These are phyloP conservation scores for Saxophila tyrrhenica DNA, from an alignment of 495 filamentous ascomycete species.

Conservation along the genomic window DNA sequence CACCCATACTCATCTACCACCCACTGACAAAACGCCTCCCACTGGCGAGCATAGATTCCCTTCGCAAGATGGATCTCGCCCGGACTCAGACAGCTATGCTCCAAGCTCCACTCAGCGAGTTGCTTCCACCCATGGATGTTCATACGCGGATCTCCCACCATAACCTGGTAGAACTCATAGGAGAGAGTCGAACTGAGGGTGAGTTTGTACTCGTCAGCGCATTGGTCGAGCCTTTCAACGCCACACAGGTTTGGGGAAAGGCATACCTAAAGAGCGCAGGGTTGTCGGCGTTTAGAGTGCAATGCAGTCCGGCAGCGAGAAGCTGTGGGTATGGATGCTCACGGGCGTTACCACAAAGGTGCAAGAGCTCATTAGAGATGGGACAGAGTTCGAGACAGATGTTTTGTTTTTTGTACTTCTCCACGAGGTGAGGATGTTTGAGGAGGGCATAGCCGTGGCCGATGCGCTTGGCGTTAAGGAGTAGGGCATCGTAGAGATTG, in stretches of 20 bases:
- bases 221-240: not conserved
- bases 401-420: conserved; percentile 26
- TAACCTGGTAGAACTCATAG: conserved; percentile 33
- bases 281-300: conserved; percentile 32
- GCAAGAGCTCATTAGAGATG: conserved; percentile 31
- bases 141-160: conserved; percentile 31
- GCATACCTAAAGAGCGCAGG: conserved; percentile 31
- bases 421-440: conserved; percentile 28
- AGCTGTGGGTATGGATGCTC: conserved; percentile 30
- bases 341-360: conserved; percentile 31
- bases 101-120: conserved; percentile 29
- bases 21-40: conserved; percentile 27
- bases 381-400: conserved; percentile 33
- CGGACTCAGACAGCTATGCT: conserved; percentile 26
- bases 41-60: conserved; percentile 20
- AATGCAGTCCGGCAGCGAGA: conserved; percentile 29
- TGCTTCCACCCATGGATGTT: conserved; percentile 31
- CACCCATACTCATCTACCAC: conserved; percentile 20
- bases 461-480: conserved; percentile 29
- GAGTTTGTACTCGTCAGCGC: conserved; percentile 12
- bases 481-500: conserved; percentile 29
- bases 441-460: conserved; percentile 30
- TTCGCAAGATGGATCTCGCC: conserved; percentile 16
- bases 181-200: conserved; percentile 26
- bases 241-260: not conserved